A percentile compares a stretch with the other conserved stretches of the same genome.
phyloP scores from a whole-genome alignment of 805 yeast species.

The Candida xyloterini region DNA sequence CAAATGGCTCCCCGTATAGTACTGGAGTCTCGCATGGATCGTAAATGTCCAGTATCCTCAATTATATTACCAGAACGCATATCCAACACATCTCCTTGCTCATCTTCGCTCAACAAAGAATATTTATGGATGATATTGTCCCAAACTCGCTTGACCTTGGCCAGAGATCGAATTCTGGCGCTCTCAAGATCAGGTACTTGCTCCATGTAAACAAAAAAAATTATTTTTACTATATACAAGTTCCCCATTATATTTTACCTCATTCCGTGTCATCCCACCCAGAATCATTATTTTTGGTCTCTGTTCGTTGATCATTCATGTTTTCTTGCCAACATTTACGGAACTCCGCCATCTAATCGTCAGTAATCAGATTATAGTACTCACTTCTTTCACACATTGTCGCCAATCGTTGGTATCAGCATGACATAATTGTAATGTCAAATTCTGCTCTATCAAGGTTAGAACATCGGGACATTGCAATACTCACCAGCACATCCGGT shows the following conservation, averaged over 20 bases:
- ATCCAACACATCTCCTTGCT: conserved; percentile 66
- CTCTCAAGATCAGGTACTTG: conserved; percentile 13
- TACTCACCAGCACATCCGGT: conserved; percentile 69
- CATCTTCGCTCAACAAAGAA: conserved; percentile 42
- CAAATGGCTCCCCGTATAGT: conserved; percentile 34
- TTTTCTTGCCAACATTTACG: conserved; percentile 41
- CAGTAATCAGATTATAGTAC: conserved; percentile 21
- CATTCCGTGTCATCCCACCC: conserved; percentile 6
- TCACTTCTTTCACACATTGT: conserved; percentile 60
- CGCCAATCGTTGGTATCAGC: conserved; percentile 85
- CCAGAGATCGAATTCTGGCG: conserved; percentile 18
- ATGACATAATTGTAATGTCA: conserved; percentile 69
- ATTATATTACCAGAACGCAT: conserved; percentile 59
- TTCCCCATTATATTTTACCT: not conserved
- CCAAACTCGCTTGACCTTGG: conserved; percentile 39
- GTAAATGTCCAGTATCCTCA: conserved; percentile 67
- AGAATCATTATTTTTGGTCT: conserved; percentile 34
- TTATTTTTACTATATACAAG: not conserved
- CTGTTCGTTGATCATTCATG: conserved; percentile 38
- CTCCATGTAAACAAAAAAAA: conserved; percentile 11
- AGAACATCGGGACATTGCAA: not conserved
- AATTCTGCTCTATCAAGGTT: conserved; percentile 50
- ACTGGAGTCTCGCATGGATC: conserved; percentile 37
- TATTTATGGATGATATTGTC: conserved; percentile 50
- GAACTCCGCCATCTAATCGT: conserved; percentile 39